These are phyloP conservation scores for Talinum fruticosum DNA, from an alignment of 148 eudicot genomes.

Conservation along the genomic window DNA sequence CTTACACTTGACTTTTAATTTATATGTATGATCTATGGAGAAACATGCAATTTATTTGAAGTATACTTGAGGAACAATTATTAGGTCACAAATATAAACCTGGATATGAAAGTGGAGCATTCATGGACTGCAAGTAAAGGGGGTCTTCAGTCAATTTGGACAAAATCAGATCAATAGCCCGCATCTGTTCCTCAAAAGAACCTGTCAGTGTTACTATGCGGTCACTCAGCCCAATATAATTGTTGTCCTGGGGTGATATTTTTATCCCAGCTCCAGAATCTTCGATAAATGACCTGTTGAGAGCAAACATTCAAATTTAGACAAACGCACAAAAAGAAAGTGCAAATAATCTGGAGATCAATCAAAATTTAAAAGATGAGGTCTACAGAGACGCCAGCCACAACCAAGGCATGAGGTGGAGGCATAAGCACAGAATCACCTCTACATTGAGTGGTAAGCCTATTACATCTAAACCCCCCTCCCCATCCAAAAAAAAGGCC, in stretches of 20 bases:
- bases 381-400: neutral
- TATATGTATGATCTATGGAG: too few relatives aligned
- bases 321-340: neutral
- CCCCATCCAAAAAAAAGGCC: too few relatives aligned
- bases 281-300: slow-evolving; percentile 79
- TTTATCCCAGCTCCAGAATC: slow-evolving; percentile 83
- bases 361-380: neutral
- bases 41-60: neutral
- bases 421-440: too few relatives aligned
- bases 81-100: slow-evolving; percentile 36
- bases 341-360: neutral
- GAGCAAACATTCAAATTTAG: slow-evolving; percentile 9
- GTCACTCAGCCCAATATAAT: slow-evolving; percentile 69
- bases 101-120: slow-evolving; percentile 70
- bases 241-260: slow-evolving; percentile 85
- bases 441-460: too few relatives aligned
- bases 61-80: neutral
- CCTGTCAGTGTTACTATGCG: slow-evolving; percentile 82
- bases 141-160: slow-evolving; percentile 70
- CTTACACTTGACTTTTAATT: too few relatives aligned
- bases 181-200: slow-evolving; percentile 70
- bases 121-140: slow-evolving; percentile 64
- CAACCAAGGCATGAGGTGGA: neutral
- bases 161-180: slow-evolving; percentile 71
- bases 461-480: too few relatives aligned